These are phyloP conservation scores for Entomophthora muscae DNA, from an alignment of 371 early-diverging fungal genomes.

Conservation along the genomic window DNA sequence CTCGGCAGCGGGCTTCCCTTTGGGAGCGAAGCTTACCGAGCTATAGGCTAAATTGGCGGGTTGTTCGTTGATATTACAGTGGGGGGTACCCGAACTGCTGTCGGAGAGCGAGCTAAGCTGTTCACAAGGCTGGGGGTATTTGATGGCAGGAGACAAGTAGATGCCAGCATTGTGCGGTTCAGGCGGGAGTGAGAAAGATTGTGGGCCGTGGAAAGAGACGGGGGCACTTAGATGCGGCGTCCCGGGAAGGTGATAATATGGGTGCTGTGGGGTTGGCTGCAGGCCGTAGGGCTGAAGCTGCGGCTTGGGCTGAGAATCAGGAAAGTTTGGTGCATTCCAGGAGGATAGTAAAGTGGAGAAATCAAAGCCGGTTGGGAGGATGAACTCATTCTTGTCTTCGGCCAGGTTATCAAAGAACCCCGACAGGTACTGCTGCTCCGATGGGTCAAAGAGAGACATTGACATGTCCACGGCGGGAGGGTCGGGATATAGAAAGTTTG, in stretches of 20 bases:
- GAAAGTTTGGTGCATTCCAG: background rate
- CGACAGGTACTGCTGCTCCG: conserved; percentile 2
- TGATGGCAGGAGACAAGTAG: background rate
- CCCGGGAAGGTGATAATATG: background rate
- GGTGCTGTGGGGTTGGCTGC: background rate
- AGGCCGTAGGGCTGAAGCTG: background rate
- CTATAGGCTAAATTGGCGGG: background rate
- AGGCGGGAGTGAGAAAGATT: background rate
- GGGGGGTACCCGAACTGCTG: background rate
- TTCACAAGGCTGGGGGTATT: background rate
- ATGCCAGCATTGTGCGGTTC: background rate
- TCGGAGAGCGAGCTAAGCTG: background rate
- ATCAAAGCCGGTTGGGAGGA: background rate
- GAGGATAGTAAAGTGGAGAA: background rate
- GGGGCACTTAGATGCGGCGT: background rate
- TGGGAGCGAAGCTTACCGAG: background rate
- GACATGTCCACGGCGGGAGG: conserved; percentile 1
- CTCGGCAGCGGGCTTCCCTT: background rate
- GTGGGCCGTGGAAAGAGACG: background rate
- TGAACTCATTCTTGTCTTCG: conserved; percentile 8
- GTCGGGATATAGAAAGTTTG: background rate
- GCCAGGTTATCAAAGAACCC: conserved; percentile 9
- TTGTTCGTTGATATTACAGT: too few relatives aligned
- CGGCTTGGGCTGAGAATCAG: background rate
- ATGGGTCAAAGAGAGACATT: conserved; percentile 1